Percentiles rank a stretch among this genome's conserved stretches.
These are phyloP conservation scores for Jacaranda copaia DNA, from an alignment of 257 asterid species.

Conservation along the genomic window DNA sequence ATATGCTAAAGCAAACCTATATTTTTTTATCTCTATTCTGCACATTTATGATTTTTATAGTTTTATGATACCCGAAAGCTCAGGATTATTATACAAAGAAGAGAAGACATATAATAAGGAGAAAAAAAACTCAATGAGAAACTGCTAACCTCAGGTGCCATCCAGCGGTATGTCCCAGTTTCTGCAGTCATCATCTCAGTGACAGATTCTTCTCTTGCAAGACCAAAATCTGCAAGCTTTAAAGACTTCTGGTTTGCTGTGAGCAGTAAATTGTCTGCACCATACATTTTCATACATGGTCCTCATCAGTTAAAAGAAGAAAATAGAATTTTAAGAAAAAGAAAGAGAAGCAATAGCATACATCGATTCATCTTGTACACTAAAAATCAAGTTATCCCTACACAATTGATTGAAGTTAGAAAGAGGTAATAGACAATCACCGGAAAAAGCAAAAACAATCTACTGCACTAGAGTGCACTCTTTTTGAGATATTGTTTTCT, in stretches of 20 bases:
- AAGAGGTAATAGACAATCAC: not conserved
- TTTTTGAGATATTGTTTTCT: too few relatives aligned
- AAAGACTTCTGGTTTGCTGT: constrained; percentile 86
- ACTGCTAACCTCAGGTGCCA: constrained; percentile 95
- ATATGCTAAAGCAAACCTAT: not conserved
- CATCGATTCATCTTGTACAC: too few relatives aligned
- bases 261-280: constrained; percentile 95
- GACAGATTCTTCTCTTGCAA: constrained; percentile 95
- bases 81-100: not conserved
- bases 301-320: constrained; percentile 35
- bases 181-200: constrained; percentile 99
- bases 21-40: not conserved
- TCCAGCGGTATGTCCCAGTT: constrained; percentile 99
- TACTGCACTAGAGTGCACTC: too few relatives aligned
- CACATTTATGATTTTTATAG: too few relatives aligned
- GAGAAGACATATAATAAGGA: constrained; percentile 11
- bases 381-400: too few relatives aligned
- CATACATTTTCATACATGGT: constrained; percentile 40
- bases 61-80: too few relatives aligned
- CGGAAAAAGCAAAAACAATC: too few relatives aligned
- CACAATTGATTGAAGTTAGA: not conserved
- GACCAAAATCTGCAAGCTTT: constrained; percentile 99
- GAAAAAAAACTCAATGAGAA: not conserved
- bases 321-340: too few relatives aligned
- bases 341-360: too few relatives aligned